phyloP scores from a whole-genome alignment of 2,329 filamentous ascomycete species.

The Amesomyces nigricolor region DNA sequence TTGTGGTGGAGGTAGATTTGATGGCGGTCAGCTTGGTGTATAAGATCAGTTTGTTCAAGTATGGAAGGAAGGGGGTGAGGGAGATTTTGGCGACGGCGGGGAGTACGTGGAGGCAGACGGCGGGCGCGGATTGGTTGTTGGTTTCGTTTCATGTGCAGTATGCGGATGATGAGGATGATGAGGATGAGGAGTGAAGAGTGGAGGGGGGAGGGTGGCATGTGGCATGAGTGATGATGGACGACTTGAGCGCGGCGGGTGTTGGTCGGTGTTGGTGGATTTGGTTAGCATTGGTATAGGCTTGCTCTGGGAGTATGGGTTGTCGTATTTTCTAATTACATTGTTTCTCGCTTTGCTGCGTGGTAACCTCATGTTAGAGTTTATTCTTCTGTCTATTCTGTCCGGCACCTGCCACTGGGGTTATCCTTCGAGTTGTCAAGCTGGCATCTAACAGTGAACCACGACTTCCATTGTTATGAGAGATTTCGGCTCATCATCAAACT shows the following conservation, averaged over 20 bases:
- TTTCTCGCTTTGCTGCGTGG: no score
- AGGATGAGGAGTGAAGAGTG: neutral
- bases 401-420: no score
- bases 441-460: no score
- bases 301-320: no score
- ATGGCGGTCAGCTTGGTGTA: slow-evolving; percentile 36
- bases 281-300: neutral
- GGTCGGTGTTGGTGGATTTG: neutral
- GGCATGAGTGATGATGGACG: neutral
- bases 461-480: no score
- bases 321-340: no score
- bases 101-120: slow-evolving; percentile 34
- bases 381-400: no score
- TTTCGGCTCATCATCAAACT: no score
- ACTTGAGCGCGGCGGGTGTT: neutral
- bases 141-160: slow-evolving; percentile 24
- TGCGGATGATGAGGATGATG: slow-evolving; percentile 14
- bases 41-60: slow-evolving; percentile 29
- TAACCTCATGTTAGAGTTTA: no score
- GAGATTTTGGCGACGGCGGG: slow-evolving; percentile 30
- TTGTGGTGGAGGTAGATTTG: slow-evolving; percentile 36
- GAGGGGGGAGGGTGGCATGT: neutral
- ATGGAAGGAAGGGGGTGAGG: slow-evolving; percentile 23
- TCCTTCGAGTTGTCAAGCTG: no score
- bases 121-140: slow-evolving; percentile 34